Evolutionary conservation across 768 basidiomycete genomes (phyloP).

Genomic region (Russula brevipes): DNA sequence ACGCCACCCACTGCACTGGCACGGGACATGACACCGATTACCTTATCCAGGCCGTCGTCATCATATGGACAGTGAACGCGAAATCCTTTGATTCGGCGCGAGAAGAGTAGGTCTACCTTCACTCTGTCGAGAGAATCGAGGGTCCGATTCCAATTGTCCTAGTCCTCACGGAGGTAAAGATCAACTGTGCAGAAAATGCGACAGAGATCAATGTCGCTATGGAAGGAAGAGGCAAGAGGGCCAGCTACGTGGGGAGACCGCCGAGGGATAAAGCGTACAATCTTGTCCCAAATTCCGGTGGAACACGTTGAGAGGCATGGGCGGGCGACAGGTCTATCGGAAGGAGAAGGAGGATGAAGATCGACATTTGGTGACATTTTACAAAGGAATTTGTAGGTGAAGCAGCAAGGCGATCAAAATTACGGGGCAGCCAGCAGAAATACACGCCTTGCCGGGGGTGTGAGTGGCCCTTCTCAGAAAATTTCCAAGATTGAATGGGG

Average conservation of each 20-base stretch:
- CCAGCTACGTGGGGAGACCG: slow-evolving; percentile 63
- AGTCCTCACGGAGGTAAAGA: slow-evolving; percentile 62
- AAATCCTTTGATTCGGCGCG: slow-evolving; percentile 51
- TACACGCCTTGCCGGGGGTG: no score
- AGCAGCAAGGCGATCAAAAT: no score
- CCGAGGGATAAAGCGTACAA: slow-evolving; percentile 56
- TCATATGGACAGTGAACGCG: slow-evolving; percentile 67
- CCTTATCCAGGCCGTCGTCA: slow-evolving; percentile 63
- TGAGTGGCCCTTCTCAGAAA: no score
- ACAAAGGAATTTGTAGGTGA: no score
- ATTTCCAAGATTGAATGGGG: no score
- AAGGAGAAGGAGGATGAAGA: slow-evolving; percentile 7
- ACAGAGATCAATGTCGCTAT: slow-evolving; percentile 58
- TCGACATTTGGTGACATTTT: not conserved
- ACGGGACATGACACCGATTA: slow-evolving; percentile 54
- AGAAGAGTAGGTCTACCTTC: slow-evolving; percentile 57
- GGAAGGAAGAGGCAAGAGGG: slow-evolving; percentile 51
- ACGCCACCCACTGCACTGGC: slow-evolving; percentile 47
- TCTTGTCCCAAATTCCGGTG: slow-evolving; percentile 65
- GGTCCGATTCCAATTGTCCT: slow-evolving; percentile 53
- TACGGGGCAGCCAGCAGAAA: no score
- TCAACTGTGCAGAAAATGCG: slow-evolving; percentile 64
- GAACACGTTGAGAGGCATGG: slow-evolving; percentile 59
- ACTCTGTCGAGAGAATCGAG: slow-evolving; percentile 64
- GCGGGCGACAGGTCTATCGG: slow-evolving; percentile 51